These are phyloP conservation scores for Lactifluus volemus DNA, from an alignment of 768 basidiomycete genomes.

Conservation along the genomic window DNA sequence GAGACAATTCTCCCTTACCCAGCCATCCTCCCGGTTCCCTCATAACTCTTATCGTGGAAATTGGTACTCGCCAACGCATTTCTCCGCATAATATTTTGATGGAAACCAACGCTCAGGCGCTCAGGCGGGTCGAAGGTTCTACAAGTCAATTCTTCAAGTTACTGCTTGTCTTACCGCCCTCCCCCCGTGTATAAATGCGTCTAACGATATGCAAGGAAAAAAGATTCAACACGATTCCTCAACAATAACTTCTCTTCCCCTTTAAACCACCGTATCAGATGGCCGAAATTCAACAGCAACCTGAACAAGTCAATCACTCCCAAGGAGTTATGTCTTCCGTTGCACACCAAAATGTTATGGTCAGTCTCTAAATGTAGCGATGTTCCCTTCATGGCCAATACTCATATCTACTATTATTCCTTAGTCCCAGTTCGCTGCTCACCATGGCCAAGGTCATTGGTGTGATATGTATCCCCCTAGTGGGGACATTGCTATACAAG, in stretches of 20 bases:
- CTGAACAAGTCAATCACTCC: neutral
- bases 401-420: neutral
- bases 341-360: neutral
- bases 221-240: neutral
- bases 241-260: neutral
- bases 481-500: neutral
- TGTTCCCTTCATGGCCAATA: neutral
- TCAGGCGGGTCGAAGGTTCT: too few species aligned
- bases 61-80: too few species aligned
- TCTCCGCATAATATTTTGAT: too few species aligned
- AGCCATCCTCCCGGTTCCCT: too few species aligned
- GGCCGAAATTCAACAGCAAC: neutral
- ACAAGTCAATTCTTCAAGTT: too few species aligned
- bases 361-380: neutral
- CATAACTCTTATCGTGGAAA: too few species aligned
- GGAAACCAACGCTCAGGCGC: too few species aligned
- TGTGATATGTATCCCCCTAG: neutral
- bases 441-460: neutral
- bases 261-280: neutral
- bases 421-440: neutral
- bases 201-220: too few species aligned
- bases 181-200: too few species aligned
- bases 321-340: too few species aligned
- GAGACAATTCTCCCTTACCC: too few species aligned
- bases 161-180: too few species aligned